These are phyloP conservation scores for Heimioporus sp. DNA, from an alignment of 768 basidiomycete genomes.

Conservation along the genomic window DNA sequence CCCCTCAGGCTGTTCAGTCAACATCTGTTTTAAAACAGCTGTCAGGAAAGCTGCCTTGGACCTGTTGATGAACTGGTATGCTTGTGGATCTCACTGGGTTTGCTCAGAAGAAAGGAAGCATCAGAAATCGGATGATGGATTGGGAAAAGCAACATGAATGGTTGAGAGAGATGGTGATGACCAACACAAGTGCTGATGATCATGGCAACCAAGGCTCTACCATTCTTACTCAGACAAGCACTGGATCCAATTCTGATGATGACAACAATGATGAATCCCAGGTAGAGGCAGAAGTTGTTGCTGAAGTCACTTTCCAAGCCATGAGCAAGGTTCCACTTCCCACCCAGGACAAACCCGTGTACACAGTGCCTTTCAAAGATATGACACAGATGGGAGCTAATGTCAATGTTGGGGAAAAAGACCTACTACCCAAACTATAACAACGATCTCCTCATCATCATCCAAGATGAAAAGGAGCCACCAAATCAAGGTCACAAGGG, in stretches of 20 bases:
- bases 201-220: conserved; percentile 35
- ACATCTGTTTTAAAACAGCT: conserved; percentile 16
- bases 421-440: conserved; percentile 10
- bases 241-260: conserved; percentile 2
- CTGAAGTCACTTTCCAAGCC: conserved; percentile 13
- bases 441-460: conserved; percentile 17
- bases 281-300: conserved; percentile 26
- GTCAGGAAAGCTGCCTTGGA: conserved; percentile 27
- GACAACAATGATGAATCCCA: conserved; percentile 18
- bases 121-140: conserved; percentile 63
- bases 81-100: conserved; percentile 42
- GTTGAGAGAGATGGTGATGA: conserved; percentile 66
- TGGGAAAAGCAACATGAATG: conserved; percentile 75
- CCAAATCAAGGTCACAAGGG: conserved; percentile 29
- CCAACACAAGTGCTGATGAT: conserved; percentile 50
- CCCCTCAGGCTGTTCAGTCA: conserved; percentile 11
- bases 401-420: background rate
- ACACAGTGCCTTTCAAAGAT: conserved; percentile 1
- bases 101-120: conserved; percentile 34
- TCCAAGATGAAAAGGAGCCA: conserved; percentile 26
- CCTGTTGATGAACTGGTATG: conserved; percentile 28
- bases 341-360: background rate
- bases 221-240: conserved; percentile 15
- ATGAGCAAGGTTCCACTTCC: no score
- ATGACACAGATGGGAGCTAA: background rate